phyloP scores from a whole-genome alignment of 352 stramenopile species.

The Globisporangium camurandrum region DNA sequence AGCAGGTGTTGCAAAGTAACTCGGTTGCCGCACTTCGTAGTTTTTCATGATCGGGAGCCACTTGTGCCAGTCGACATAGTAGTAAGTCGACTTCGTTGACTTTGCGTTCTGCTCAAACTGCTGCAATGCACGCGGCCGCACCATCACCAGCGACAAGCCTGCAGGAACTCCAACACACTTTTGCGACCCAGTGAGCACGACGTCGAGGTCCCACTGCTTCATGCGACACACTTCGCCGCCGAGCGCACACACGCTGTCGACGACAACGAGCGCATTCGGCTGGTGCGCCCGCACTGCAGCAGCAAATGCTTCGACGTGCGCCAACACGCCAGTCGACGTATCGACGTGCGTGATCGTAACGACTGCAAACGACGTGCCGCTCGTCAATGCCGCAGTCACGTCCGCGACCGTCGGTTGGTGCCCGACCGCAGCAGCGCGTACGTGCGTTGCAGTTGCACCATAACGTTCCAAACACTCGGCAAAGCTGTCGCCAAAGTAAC shows the following conservation, averaged over 20 bases:
- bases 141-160: conserved; percentile 53
- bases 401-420: conserved; percentile 40
- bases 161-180: conserved; percentile 72
- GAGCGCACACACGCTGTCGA: conserved; percentile 65
- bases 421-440: conserved; percentile 49
- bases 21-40: conserved; percentile 67
- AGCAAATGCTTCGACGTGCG: conserved; percentile 51
- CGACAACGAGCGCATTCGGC: conserved; percentile 51
- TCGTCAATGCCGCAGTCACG: conserved; percentile 33
- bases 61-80: conserved; percentile 76
- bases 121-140: conserved; percentile 59
- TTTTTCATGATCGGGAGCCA: conserved; percentile 83
- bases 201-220: conserved; percentile 75
- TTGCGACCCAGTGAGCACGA: conserved; percentile 72
- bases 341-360: conserved; percentile 77
- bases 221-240: conserved; percentile 71
- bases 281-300: conserved; percentile 46
- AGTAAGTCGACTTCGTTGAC: conserved; percentile 43
- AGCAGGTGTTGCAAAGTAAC: conserved; percentile 71
- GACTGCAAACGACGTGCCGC: conserved; percentile 40
- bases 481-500: conserved; percentile 75
- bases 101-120: conserved; percentile 60
- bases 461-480: conserved; percentile 62
- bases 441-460: conserved; percentile 50
- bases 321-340: conserved; percentile 65